Evolutionary conservation across 2,329 filamentous ascomycete genomes (phyloP).

Genomic region (Mariannaea elegans): DNA sequence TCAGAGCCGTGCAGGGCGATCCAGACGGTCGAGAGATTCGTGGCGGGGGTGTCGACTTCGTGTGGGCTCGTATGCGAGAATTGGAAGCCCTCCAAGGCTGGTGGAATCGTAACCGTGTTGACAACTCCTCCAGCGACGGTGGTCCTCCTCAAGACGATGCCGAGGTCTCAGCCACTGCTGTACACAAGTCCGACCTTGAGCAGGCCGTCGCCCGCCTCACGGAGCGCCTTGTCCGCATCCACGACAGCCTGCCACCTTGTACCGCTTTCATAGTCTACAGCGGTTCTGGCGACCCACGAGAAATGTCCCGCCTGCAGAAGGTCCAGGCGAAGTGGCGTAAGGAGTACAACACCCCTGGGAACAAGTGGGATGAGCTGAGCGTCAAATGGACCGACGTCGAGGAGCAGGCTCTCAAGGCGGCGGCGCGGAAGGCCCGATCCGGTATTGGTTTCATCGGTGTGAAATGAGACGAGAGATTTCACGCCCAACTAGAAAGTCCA

Average conservation of each 20-base stretch:
- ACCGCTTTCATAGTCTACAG: conserved; percentile 72
- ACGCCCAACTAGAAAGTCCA: too few species aligned
- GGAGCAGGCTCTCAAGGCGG: conserved; percentile 68
- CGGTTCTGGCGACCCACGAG: conserved; percentile 73
- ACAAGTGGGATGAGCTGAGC: conserved; percentile 72
- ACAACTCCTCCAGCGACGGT: conserved; percentile 46
- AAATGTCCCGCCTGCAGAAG: conserved; percentile 69
- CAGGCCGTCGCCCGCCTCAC: conserved; percentile 56
- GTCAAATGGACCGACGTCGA: conserved; percentile 75
- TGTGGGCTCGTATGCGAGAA: conserved; percentile 72
- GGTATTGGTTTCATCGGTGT: conserved; percentile 72
- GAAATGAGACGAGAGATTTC: conserved; percentile 55
- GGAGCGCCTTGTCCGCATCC: conserved; percentile 61
- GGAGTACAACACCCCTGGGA: conserved; percentile 70
- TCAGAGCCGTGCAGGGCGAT: conserved; percentile 69
- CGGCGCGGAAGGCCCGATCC: conserved; percentile 64
- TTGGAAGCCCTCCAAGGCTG: conserved; percentile 72
- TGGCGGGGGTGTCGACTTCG: conserved; percentile 70
- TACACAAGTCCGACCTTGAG: conserved; percentile 50
- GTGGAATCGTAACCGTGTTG: conserved; percentile 68
- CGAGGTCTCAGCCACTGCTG: conserved; percentile 20
- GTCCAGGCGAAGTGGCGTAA: conserved; percentile 68
- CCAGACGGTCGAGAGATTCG: conserved; percentile 64
- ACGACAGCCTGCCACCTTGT: conserved; percentile 69
- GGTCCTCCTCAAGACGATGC: conserved; percentile 43